Evolutionary conservation across 345 rosid species (phyloP).

Genomic region (Draba incana): DNA sequence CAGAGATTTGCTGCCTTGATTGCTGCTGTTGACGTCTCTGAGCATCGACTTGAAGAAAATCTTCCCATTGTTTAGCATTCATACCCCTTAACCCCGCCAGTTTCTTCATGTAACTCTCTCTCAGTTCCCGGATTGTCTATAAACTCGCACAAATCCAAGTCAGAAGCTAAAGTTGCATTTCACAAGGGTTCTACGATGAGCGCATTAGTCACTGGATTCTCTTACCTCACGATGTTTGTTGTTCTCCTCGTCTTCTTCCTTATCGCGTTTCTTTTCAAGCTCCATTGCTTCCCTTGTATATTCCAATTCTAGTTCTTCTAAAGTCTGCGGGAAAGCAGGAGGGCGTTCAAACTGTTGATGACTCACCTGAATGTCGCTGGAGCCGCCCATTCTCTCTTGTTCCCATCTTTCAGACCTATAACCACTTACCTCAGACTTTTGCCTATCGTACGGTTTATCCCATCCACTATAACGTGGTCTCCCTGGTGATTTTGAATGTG

Average conservation of each 20-base stretch:
- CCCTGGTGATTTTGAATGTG: slow-evolving; percentile 91
- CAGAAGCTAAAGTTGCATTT: slow-evolving; percentile 44
- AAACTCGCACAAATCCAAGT: slow-evolving; percentile 48
- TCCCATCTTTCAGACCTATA: slow-evolving; percentile 79
- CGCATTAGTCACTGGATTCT: slow-evolving; percentile 40
- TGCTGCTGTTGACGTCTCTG: slow-evolving; percentile 83
- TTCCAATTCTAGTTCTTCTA: slow-evolving; percentile 85
- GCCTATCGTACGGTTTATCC: slow-evolving; percentile 74
- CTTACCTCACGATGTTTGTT: slow-evolving; percentile 94
- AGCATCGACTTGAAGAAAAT: slow-evolving; percentile 79
- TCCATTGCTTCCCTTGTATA: slow-evolving; percentile 76
- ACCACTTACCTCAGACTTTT: slow-evolving; percentile 58
- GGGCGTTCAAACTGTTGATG: slow-evolving; percentile 73
- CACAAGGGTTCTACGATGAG: slow-evolving; percentile 27
- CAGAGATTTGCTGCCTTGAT: slow-evolving; percentile 57
- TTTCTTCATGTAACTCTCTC: slow-evolving; percentile 85
- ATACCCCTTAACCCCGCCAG: slow-evolving; percentile 59
- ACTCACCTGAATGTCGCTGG: slow-evolving; percentile 62
- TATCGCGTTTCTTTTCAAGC: slow-evolving; percentile 73
- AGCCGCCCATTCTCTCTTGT: slow-evolving; percentile 60
- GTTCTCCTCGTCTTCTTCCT: slow-evolving; percentile 97
- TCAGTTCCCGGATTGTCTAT: slow-evolving; percentile 85
- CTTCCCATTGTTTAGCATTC: slow-evolving; percentile 82
- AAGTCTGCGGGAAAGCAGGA: slow-evolving; percentile 61
- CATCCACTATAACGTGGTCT: slow-evolving; percentile 65